Base-by-base conservation (phyloP, 805 yeast species). In the Torulaspora delbrueckii region DNA sequence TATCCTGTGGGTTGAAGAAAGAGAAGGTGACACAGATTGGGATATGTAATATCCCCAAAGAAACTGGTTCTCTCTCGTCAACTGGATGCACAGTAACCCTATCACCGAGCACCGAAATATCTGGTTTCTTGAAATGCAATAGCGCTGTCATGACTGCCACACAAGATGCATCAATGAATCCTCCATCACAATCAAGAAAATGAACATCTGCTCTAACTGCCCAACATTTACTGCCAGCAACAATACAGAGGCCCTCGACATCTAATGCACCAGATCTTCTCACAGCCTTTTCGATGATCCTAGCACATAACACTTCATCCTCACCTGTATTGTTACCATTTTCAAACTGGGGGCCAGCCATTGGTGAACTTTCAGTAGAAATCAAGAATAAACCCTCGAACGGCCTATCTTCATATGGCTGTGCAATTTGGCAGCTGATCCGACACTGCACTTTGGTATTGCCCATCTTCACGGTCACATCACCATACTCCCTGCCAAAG, bases 191-290 rank as follows among this genome's bases (percentile, higher is more conserved):
- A 61, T 89, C 84, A 46, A 93, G 67, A 57, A 86, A 86, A 59
- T 89, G 95, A 13, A 93, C 79, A 60, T 90, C 97, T 0, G 95
- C 97, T 47, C 95, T 76, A 9, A 93, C 73, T 45, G 81, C 75
- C 99, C 99, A 93, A 60, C 95, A 89, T 53, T 87, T 83, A 43
- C 81, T 76, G 2, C 97, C 98, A 0, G 96, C 95, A 18, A 86
- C 78, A 37, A 93, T 87, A 68, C 98, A 91, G 37, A 93, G 68
- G 40, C 87, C 79, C 63, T 93, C 99, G 34, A 91, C 74, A 66
- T 93, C 99, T 37, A 93, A 69, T 0, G 98, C 96, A 51, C 86
- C 86, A 1, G 96, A 85, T 60, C 96, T 75, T 59, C 96, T 77
- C 38, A 93, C 82, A 1, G 97, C 90, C 60, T 91, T 93, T 60